Base-by-base conservation (phyloP, 2,329 filamentous ascomycete species). In the Colletotrichum plurivorum region DNA sequence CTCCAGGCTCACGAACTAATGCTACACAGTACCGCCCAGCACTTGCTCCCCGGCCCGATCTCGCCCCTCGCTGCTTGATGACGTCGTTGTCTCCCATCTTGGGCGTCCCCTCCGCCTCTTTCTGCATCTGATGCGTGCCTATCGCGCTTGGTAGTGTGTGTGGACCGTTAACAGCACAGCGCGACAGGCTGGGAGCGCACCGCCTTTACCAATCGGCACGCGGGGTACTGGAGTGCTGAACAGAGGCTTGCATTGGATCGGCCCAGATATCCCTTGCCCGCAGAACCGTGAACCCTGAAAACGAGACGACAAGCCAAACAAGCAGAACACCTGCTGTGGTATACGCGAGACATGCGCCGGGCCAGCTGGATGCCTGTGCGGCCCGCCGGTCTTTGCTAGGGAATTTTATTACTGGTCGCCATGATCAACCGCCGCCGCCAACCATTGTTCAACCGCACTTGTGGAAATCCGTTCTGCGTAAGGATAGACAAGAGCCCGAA, bases 281-380 rank as follows among this genome's bases (percentile, higher is more conserved):
- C 45, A 69, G 67, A 69, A 69, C 55, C 39, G 66, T 66, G 62
- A 69, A 69, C 67, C 67, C 67, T 69, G 67, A 69, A 69, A 69
- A 69, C 62, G 67, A 69, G 67, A 69, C 63, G 63, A 56, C 56
- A 52, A 18, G 48, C 54, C 20, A 39, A 18, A 25, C 31, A 36
- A 36, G 8, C 31, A 36, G 31, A 36, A 36, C 10, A 36, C 31
- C 3, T 36, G 31, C 31, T 36, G 31, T 36, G 31, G 31, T 36
- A 36, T 36, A 56, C 67, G 55, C 67, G 62, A 69, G 67, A 69
- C 67, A 69, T 67, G 63, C 49, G 67, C 67, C 63, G 56, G 67
- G 22, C 63, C 67, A 69, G 48, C 60, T 60, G 39, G 51, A 56
- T 69, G 67, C 67, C 67, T 69, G 67, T 69, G 67, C 67, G 67